These are phyloP conservation scores for Aspergillus panamensis DNA, from an alignment of 495 filamentous ascomycete species.

Conservation along the genomic window DNA sequence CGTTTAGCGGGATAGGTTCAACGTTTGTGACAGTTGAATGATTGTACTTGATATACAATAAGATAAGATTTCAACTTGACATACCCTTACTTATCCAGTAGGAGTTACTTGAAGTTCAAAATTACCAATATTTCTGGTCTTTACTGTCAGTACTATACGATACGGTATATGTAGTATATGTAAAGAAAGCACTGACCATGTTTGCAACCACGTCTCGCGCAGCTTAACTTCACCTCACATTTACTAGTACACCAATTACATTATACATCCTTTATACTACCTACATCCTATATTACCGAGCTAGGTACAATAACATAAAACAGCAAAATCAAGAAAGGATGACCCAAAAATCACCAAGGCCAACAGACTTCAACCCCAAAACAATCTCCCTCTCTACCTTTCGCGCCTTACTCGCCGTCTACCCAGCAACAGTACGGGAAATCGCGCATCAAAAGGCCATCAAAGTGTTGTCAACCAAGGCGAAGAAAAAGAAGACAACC, in stretches of 20 bases:
- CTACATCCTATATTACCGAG: neutral
- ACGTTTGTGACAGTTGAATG: neutral
- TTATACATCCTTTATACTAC: neutral
- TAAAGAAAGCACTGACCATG: neutral
- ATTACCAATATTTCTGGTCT: neutral
- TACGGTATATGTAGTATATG: neutral
- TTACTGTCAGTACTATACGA: neutral
- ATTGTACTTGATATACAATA: neutral
- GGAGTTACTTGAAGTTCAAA: neutral
- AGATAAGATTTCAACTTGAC: neutral
- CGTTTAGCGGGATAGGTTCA: neutral
- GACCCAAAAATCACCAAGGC: neutral
- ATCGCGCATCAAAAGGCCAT: slow-evolving; percentile 27
- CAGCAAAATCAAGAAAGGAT: neutral
- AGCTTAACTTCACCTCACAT: neutral
- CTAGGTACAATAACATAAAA: slow-evolving; percentile 6
- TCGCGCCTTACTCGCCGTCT: slow-evolving; percentile 27
- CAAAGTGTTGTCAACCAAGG: slow-evolving; percentile 13
- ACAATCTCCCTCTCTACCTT: slow-evolving; percentile 35
- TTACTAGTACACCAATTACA: neutral
- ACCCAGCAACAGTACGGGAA: slow-evolving; percentile 30
- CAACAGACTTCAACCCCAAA: slow-evolving; percentile 23
- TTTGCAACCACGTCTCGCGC: neutral
- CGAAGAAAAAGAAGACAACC: slow-evolving; percentile 8
- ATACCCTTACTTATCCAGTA: too few relatives aligned